A percentile compares a stretch with the other conserved stretches of the same genome.
Evolutionary conservation across 352 stramenopile genomes (phyloP).

Genomic region (Phytophthora sp.): DNA sequence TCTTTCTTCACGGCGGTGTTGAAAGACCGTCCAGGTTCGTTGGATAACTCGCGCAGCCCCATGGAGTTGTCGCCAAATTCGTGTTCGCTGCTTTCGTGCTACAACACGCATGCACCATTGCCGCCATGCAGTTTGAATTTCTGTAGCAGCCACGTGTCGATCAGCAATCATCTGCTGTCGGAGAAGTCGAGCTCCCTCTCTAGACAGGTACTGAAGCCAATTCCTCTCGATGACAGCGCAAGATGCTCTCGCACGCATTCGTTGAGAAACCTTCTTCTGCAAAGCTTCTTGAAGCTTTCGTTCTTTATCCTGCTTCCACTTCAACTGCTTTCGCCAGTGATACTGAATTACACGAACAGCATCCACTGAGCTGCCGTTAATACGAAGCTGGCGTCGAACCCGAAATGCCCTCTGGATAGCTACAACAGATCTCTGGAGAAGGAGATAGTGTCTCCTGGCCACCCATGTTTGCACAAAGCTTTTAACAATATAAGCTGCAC

Average conservation of each 20-base stretch:
- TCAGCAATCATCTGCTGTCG: constrained; percentile 43
- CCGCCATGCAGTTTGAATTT: constrained; percentile 45
- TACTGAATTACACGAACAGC: constrained; percentile 42
- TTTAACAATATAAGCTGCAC: constrained; percentile 65
- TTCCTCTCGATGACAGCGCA: constrained; percentile 46
- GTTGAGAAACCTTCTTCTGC: constrained; percentile 28
- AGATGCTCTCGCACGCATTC: constrained; percentile 33
- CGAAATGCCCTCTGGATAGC: constrained; percentile 45
- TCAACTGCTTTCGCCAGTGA: constrained; percentile 37
- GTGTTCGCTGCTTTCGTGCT: constrained; percentile 8
- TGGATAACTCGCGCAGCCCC: constrained; percentile 31
- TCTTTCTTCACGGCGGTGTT: constrained; percentile 15
- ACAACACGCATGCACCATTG: neutral
- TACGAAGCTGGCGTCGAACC: constrained; percentile 18
- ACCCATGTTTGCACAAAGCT: constrained; percentile 35
- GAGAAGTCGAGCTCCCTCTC: constrained; percentile 35
- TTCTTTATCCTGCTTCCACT: constrained; percentile 24
- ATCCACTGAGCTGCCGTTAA: constrained; percentile 21
- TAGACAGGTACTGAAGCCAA: constrained; percentile 45
- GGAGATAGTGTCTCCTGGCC: constrained; percentile 31
- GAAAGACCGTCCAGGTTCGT: constrained; percentile 21
- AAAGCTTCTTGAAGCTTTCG: constrained; percentile 13
- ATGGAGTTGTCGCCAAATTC: constrained; percentile 20
- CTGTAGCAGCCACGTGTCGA: constrained; percentile 25
- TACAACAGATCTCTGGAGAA: constrained; percentile 36